Conservation (phyloP, 495 filamentous ascomycete genomes). For the Penicillium maclennaniae region DNA sequence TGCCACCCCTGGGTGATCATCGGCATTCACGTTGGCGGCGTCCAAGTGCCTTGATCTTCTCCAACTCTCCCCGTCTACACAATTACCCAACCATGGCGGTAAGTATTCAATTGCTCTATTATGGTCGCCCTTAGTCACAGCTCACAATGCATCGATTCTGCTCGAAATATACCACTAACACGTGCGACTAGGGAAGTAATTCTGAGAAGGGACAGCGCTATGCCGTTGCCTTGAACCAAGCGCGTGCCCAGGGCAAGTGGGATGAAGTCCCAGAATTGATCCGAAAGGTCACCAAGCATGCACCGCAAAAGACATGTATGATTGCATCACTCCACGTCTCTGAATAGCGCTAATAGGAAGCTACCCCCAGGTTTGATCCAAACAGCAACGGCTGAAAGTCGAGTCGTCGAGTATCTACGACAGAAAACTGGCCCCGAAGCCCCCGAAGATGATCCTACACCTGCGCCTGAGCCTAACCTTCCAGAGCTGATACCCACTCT, state of each 20-base stretch:
- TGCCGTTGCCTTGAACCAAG: conserved; percentile 73
- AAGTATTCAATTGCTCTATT: conserved; percentile 14
- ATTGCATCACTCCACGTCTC: conserved; percentile 7
- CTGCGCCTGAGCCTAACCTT: conserved; percentile 51
- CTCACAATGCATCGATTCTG: neutral
- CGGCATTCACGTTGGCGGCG: conserved; percentile 1
- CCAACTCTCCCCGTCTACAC: conserved; percentile 19
- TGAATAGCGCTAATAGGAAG: conserved; percentile 13
- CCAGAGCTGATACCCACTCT: conserved; percentile 58
- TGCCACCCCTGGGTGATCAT: conserved; percentile 26
- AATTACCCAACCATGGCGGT: conserved; percentile 35
- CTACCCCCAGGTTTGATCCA: conserved; percentile 61
- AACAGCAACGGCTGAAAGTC: conserved; percentile 67
- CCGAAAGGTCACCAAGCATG: conserved; percentile 90
- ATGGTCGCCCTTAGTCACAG: neutral
- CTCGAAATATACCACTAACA: conserved; percentile 20
- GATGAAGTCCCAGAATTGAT: conserved; percentile 82
- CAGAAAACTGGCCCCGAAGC: conserved; percentile 35
- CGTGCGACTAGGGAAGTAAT: conserved; percentile 39
- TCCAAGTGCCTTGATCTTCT: conserved; percentile 16
- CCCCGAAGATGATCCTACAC: conserved; percentile 7
- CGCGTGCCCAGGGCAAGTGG: conserved; percentile 86
- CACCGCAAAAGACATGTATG: conserved; percentile 78
- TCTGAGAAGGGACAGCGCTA: conserved; percentile 74
- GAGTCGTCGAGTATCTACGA: conserved; percentile 52